Evolutionary conservation across 768 basidiomycete genomes (phyloP).

Genomic region (Kwoniella bestiolae): DNA sequence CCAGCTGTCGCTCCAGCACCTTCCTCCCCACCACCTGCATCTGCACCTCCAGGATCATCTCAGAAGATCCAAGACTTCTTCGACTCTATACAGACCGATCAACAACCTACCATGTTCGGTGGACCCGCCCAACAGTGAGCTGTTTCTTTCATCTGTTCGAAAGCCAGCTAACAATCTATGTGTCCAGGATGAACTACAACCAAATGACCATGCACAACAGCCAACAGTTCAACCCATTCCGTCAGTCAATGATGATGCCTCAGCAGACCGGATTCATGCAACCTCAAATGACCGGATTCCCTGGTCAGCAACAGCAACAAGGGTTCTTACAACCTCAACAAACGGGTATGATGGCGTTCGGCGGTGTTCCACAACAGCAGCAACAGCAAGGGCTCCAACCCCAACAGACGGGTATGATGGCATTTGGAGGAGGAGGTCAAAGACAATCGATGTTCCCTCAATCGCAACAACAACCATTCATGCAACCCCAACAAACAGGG

Average conservation of each 20-base stretch:
- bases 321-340: slow-evolving; percentile 62
- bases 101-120: slow-evolving; percentile 59
- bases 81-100: slow-evolving; percentile 78
- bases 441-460: slow-evolving; percentile 61
- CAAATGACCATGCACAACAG: slow-evolving; percentile 57
- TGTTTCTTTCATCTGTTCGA: neutral
- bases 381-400: slow-evolving; percentile 57
- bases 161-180: slow-evolving; percentile 16
- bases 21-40: slow-evolving; percentile 25
- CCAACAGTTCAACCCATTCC: slow-evolving; percentile 78
- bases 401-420: slow-evolving; percentile 18
- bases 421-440: slow-evolving; percentile 24
- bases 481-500: slow-evolving; percentile 31
- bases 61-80: slow-evolving; percentile 81
- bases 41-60: slow-evolving; percentile 52
- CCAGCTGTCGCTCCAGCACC: slow-evolving; percentile 32
- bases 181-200: slow-evolving; percentile 16
- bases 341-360: slow-evolving; percentile 61
- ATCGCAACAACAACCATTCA: slow-evolving; percentile 63
- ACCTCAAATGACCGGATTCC: slow-evolving; percentile 56
- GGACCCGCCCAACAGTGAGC: slow-evolving; percentile 46
- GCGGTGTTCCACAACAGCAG: slow-evolving; percentile 13
- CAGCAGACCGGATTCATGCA: slow-evolving; percentile 52
- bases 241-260: slow-evolving; percentile 63
- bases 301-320: slow-evolving; percentile 57